A percentile compares a stretch with the other conserved stretches of the same genome.
Evolutionary conservation across 306 rosid genomes (phyloP).

Genomic region (Arachis stenosperma): DNA sequence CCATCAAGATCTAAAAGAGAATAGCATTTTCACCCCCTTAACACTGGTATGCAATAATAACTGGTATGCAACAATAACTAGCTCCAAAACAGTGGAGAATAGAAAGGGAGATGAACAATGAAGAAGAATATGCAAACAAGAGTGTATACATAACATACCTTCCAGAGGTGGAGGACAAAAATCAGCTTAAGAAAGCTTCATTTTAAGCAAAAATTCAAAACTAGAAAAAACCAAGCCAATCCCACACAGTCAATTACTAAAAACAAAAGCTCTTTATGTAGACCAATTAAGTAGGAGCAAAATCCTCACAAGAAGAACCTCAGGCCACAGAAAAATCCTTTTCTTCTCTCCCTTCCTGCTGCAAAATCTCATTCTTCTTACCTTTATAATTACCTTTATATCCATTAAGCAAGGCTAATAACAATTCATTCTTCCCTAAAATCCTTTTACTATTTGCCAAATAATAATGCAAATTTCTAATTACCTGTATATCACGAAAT

Average conservation of each 20-base stretch:
- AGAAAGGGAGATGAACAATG: constrained; percentile 11
- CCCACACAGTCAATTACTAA: constrained; percentile 37
- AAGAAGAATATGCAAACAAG: constrained; percentile 31
- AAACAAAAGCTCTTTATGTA: not conserved
- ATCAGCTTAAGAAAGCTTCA: constrained; percentile 89
- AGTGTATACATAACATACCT: not conserved
- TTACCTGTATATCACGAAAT: too few species aligned
- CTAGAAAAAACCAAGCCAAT: constrained; percentile 34
- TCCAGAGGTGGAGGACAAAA: constrained; percentile 68
- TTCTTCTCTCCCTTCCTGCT: too few species aligned
- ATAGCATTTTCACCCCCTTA: constrained; percentile 8
- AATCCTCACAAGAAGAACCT: too few species aligned
- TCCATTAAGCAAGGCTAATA: too few species aligned
- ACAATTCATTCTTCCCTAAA: too few species aligned
- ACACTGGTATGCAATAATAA: constrained; percentile 14
- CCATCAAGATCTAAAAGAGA: constrained; percentile 10
- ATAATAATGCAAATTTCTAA: too few species aligned
- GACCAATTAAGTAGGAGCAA: too few species aligned
- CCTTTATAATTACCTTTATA: too few species aligned
- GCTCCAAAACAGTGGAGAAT: constrained; percentile 7
- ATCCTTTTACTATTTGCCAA: too few species aligned
- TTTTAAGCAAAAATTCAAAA: constrained; percentile 44
- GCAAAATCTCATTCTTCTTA: too few species aligned
- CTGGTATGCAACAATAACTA: constrained; percentile 21
- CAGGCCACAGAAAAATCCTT: too few species aligned